Conservation (phyloP, 2,329 filamentous ascomycete species). For the Orbilia brochopaga region DNA sequence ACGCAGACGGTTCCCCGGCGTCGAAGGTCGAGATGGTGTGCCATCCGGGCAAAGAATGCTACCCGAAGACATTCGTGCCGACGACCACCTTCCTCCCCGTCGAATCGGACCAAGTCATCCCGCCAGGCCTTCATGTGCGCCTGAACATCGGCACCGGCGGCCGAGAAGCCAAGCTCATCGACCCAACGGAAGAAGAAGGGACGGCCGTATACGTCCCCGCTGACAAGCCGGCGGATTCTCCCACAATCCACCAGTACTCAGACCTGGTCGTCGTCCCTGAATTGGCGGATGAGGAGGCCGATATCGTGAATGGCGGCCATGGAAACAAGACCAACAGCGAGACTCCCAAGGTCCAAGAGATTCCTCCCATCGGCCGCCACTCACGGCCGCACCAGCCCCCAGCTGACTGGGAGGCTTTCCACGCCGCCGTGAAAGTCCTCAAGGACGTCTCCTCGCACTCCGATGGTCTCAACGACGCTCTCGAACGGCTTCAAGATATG, state of each 20-base stretch:
- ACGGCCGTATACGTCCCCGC: constrained; percentile 41
- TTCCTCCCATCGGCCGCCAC: constrained; percentile 55
- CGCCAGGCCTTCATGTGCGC: constrained; percentile 70
- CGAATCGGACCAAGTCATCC: constrained; percentile 70
- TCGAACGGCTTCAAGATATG: constrained; percentile 68
- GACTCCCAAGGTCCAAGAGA: constrained; percentile 57
- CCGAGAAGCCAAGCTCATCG: constrained; percentile 71
- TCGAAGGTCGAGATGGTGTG: constrained; percentile 66
- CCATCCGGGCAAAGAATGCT: constrained; percentile 66
- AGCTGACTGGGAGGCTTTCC: constrained; percentile 61
- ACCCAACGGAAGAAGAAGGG: constrained; percentile 62
- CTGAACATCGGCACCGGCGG: constrained; percentile 69
- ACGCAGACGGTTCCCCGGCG: not conserved
- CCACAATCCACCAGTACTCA: constrained; percentile 56
- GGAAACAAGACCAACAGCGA: constrained; percentile 37
- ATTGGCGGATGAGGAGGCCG: constrained; percentile 53
- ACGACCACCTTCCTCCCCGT: constrained; percentile 70
- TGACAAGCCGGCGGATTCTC: constrained; percentile 23
- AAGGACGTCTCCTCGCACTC: constrained; percentile 57
- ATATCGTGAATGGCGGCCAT: constrained; percentile 37
- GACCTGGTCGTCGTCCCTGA: constrained; percentile 66
- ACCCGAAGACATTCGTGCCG: constrained; percentile 68
- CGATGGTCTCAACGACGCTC: constrained; percentile 53
- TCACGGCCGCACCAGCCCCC: no score
- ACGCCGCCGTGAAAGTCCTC: constrained; percentile 62